phyloP scores from a whole-genome alignment of 345 rosid genomes.

The thale cress (Arabidopsis thaliana) region DNA sequence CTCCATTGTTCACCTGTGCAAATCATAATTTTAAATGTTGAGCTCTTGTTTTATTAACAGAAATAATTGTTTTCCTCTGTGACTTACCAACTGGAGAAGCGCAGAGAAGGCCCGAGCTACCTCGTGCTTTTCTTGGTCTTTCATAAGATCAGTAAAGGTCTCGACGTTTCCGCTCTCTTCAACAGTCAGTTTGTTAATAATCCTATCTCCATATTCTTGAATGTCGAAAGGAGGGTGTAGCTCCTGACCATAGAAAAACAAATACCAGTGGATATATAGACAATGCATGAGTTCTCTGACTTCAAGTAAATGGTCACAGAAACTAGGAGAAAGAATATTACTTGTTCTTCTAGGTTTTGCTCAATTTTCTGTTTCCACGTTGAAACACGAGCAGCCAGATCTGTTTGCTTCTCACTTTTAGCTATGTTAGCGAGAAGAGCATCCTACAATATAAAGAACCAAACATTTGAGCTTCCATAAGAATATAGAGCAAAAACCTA shows the following conservation, averaged over 20 bases:
- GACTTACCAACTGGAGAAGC: conserved; percentile 90
- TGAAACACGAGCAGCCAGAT: conserved; percentile 87
- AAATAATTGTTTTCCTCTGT: not conserved
- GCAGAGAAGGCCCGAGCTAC: conserved; percentile 94
- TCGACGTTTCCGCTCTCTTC: conserved; percentile 48
- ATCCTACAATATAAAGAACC: conserved; percentile 57
- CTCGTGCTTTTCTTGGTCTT: conserved; percentile 81
- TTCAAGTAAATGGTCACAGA: conserved; percentile 21
- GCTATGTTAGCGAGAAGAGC: conserved; percentile 95
- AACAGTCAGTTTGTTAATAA: conserved; percentile 63
- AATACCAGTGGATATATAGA: conserved; percentile 1
- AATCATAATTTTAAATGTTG: not conserved
- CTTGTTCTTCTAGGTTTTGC: conserved; percentile 90
- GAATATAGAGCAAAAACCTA: conserved; percentile 11
- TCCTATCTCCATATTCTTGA: conserved; percentile 77
- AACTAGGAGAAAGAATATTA: conserved; percentile 39
- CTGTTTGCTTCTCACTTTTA: conserved; percentile 89
- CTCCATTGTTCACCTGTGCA: conserved; percentile 90
- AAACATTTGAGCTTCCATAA: conserved; percentile 5
- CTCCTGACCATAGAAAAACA: conserved; percentile 58
- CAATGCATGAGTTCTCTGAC: conserved; percentile 18
- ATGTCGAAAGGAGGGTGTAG: conserved; percentile 89
- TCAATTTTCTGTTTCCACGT: conserved; percentile 96
- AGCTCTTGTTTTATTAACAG: conserved; percentile 6
- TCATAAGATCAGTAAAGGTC: conserved; percentile 71